Percentiles rank a stretch among this genome's conserved stretches.
Evolutionary conservation across 2,329 filamentous ascomycete genomes (phyloP).

Genomic region (Sclerotinia trifoliorum): DNA sequence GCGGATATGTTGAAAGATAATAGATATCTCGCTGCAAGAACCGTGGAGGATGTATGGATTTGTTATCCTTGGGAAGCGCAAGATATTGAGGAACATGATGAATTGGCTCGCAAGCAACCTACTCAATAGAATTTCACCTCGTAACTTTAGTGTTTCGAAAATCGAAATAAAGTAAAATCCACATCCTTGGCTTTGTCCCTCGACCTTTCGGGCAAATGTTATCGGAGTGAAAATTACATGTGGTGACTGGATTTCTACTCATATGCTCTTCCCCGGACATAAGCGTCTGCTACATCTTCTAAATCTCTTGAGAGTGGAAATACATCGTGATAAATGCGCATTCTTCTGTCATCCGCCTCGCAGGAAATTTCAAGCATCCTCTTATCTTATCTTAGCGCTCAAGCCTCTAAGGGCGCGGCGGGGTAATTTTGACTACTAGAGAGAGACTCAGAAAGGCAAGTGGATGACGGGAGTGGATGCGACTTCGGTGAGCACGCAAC

Average conservation of each 20-base stretch:
- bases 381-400: constrained; percentile 20
- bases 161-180: constrained; percentile 3
- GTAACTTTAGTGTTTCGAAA: neutral
- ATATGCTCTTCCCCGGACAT: neutral
- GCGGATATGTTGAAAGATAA: constrained; percentile 69
- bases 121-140: constrained; percentile 22
- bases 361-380: constrained; percentile 4
- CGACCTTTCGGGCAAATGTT: neutral
- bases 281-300: no score
- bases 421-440: neutral
- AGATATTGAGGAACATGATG: constrained; percentile 91
- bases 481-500: neutral
- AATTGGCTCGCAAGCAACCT: constrained; percentile 50
- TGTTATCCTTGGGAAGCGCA: constrained; percentile 98
- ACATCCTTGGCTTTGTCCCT: neutral
- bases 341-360: constrained; percentile 5
- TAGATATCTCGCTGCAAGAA: constrained; percentile 81
- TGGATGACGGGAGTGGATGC: neutral
- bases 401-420: neutral
- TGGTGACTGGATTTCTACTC: neutral
- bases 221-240: neutral
- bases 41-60: constrained; percentile 94
- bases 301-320: neutral
- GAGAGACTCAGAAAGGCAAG: neutral
- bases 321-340: neutral